Percentiles rank a stretch among this genome's conserved stretches.
Evolutionary conservation across 768 basidiomycete species (phyloP).

Genomic region (Leccinum aurantiacum): DNA sequence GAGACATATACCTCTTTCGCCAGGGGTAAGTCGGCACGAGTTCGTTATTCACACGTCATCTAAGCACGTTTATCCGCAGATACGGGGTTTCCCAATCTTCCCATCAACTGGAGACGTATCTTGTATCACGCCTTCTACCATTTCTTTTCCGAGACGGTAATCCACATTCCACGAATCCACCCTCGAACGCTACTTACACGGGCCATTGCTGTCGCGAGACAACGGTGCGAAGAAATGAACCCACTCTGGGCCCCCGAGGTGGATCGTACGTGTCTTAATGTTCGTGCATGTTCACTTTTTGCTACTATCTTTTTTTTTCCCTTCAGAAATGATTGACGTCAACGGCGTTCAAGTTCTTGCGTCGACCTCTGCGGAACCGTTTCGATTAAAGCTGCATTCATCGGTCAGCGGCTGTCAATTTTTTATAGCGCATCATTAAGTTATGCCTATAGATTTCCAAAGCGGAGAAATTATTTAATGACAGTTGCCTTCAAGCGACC

Average conservation of each 20-base stretch:
- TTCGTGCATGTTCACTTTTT: background rate
- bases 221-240: background rate
- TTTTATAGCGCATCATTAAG: background rate
- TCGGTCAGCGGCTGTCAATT: background rate
- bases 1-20: too few relatives aligned
- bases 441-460: background rate
- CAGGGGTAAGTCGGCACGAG: too few relatives aligned
- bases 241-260: background rate
- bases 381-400: background rate
- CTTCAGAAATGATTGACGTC: background rate
- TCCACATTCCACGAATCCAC: background rate
- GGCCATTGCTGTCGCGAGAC: background rate
- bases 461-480: background rate
- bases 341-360: background rate
- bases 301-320: background rate
- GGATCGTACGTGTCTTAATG: background rate
- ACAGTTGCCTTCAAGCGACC: background rate
- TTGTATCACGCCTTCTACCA: background rate
- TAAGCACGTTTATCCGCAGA: background rate
- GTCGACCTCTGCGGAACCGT: background rate
- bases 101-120: background rate
- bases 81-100: background rate
- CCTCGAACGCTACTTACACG: background rate
- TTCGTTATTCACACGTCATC: too few relatives aligned
- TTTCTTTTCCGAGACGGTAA: background rate